Percentiles rank a stretch among this genome's conserved stretches.
Evolutionary conservation across 257 asterid genomes (phyloP).

Genomic region (Buddleja alternifolia): DNA sequence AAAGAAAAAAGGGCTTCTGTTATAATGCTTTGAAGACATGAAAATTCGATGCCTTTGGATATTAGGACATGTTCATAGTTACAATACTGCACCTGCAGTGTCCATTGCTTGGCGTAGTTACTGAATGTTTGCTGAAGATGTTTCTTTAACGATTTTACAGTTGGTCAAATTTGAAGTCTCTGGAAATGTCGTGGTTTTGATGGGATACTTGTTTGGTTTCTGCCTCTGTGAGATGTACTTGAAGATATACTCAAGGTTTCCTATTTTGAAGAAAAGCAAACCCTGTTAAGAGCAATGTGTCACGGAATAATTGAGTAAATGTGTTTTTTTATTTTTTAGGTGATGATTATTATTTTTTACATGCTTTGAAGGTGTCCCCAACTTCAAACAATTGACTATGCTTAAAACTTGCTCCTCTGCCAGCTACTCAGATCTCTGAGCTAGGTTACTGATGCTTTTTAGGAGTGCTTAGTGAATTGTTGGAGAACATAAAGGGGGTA

Average conservation of each 20-base stretch:
- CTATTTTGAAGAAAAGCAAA: neutral
- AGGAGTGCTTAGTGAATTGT: neutral
- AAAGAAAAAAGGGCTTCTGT: too few relatives aligned
- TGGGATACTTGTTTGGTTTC: neutral
- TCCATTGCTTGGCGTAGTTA: too few relatives aligned
- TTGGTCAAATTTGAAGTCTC: too few relatives aligned
- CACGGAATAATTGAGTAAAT: neutral
- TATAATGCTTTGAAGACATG: too few relatives aligned
- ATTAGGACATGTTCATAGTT: too few relatives aligned
- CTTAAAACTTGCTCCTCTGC: neutral
- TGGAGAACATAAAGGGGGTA: neutral
- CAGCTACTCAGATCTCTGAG: constrained; percentile 9
- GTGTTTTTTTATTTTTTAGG: neutral
- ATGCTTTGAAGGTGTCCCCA: constrained; percentile 10
- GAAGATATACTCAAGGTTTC: neutral
- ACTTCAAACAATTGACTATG: neutral
- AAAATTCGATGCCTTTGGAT: too few relatives aligned
- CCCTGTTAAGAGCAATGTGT: neutral
- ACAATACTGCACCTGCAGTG: too few relatives aligned
- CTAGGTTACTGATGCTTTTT: neutral
- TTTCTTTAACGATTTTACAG: too few relatives aligned
- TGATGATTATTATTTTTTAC: neutral
- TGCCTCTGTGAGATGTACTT: neutral
- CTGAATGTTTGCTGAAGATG: too few relatives aligned
- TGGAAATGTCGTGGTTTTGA: too few relatives aligned